These are phyloP conservation scores for Aureobasidium sp. DNA, from an alignment of 2,329 filamentous ascomycete species.

Conservation along the genomic window DNA sequence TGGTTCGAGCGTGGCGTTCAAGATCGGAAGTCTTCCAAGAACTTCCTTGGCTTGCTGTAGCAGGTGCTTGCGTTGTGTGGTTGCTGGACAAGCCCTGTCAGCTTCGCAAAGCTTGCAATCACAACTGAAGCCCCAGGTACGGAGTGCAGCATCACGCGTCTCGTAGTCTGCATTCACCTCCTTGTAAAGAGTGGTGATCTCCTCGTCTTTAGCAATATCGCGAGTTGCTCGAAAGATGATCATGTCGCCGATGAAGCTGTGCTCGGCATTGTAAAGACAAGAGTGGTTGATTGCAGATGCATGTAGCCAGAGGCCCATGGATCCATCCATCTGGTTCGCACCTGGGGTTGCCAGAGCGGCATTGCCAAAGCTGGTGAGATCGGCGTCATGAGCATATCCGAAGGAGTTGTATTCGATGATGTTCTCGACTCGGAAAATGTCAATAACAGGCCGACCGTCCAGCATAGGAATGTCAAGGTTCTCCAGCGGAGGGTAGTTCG, in stretches of 20 bases:
- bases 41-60: background rate
- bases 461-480: background rate
- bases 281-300: constrained; percentile 47
- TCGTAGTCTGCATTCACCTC: constrained; percentile 19
- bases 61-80: background rate
- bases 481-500: constrained; percentile 10
- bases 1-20: background rate
- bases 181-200: constrained; percentile 29
- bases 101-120: constrained; percentile 31
- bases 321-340: background rate
- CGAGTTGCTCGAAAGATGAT: constrained; percentile 39
- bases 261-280: constrained; percentile 40
- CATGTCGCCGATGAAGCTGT: constrained; percentile 48
- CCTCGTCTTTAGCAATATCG: constrained; percentile 35
- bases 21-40: background rate
- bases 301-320: background rate
- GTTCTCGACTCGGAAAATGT: constrained; percentile 28
- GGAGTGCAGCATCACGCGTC: constrained; percentile 24
- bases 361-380: background rate
- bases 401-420: constrained; percentile 28
- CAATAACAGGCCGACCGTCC: constrained; percentile 1
- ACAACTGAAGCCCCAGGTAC: constrained; percentile 36
- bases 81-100: background rate
- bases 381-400: background rate
- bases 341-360: background rate